Evolutionary conservation across 495 filamentous ascomycete species (phyloP).

Genomic region (Neurospora sp.): DNA sequence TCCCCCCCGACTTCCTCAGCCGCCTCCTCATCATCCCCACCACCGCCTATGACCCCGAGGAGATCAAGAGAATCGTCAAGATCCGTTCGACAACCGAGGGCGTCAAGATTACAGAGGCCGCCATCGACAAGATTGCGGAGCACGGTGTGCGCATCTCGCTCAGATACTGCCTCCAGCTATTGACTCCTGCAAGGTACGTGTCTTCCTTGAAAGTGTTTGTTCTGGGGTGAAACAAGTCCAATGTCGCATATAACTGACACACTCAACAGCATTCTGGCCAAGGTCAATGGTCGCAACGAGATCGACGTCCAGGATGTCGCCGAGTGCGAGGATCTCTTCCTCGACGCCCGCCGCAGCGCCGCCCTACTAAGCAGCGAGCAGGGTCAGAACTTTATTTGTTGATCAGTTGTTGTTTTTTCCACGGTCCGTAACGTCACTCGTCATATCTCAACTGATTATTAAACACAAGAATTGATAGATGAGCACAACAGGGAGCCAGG

Average conservation of each 20-base stretch:
- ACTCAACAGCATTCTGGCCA: slow-evolving; percentile 40
- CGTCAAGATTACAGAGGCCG: slow-evolving; percentile 67
- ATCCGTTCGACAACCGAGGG: slow-evolving; percentile 74
- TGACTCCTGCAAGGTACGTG: slow-evolving; percentile 67
- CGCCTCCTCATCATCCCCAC: slow-evolving; percentile 94
- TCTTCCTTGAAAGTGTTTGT: not conserved
- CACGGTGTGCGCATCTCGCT: slow-evolving; percentile 80
- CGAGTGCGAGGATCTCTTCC: slow-evolving; percentile 85
- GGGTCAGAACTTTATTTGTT: slow-evolving; percentile 51
- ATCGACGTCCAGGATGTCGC: slow-evolving; percentile 75
- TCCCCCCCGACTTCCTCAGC: slow-evolving; percentile 84
- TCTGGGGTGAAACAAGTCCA: not conserved
- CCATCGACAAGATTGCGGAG: slow-evolving; percentile 73
- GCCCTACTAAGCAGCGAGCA: slow-evolving; percentile 54
- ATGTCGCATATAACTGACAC: slow-evolving; percentile 5
- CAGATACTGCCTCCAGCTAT: slow-evolving; percentile 82
- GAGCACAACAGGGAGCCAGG: slow-evolving; percentile 2
- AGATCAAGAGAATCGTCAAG: slow-evolving; percentile 82
- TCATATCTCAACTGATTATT: slow-evolving; percentile 27
- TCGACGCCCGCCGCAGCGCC: slow-evolving; percentile 81
- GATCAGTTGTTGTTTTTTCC: slow-evolving; percentile 8
- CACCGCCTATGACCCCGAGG: slow-evolving; percentile 67
- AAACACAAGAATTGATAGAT: slow-evolving; percentile 20
- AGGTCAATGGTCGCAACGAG: slow-evolving; percentile 56
- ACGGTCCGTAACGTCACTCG: slow-evolving; percentile 16